Percentiles rank a stretch among this genome's conserved stretches.
phyloP scores from a whole-genome alignment of 2,329 filamentous ascomycete species.

The Aspergillus eucalypticola region DNA sequence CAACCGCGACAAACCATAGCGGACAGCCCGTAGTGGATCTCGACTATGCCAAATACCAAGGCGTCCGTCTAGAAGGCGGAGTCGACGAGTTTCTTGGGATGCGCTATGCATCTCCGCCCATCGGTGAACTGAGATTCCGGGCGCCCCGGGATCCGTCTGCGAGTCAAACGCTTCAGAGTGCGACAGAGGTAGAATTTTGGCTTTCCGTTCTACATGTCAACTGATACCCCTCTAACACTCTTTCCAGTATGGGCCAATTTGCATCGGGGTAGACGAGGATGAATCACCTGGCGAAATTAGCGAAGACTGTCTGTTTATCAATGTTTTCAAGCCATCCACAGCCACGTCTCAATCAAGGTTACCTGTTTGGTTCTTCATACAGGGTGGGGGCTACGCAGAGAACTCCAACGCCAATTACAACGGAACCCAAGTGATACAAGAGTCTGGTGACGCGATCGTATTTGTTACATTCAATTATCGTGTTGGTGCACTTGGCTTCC shows the following conservation, averaged over 20 bases:
- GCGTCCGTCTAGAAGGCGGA: conserved; percentile 54
- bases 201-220: not conserved
- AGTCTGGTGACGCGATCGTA: conserved; percentile 59
- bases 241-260: conserved; percentile 45
- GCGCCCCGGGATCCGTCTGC: conserved; percentile 61
- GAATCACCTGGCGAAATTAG: conserved; percentile 53
- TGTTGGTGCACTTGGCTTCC: conserved; percentile 63
- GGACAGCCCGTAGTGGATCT: conserved; percentile 54
- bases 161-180: conserved; percentile 46
- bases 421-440: conserved; percentile 57
- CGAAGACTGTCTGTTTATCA: conserved; percentile 38
- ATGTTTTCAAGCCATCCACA: conserved; percentile 34
- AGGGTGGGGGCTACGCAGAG: conserved; percentile 61
- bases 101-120: conserved; percentile 67
- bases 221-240: not conserved
- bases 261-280: conserved; percentile 66
- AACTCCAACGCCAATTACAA: conserved; percentile 57
- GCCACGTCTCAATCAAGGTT: conserved; percentile 48
- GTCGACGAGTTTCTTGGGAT: conserved; percentile 71
- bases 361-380: conserved; percentile 62
- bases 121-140: conserved; percentile 63
- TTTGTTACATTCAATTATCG: conserved; percentile 73
- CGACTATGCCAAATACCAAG: conserved; percentile 64
- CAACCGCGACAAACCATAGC: not conserved
- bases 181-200: conserved; percentile 33